phyloP scores from a whole-genome alignment of 768 basidiomycete species.

The Aureoboletus auriporus region DNA sequence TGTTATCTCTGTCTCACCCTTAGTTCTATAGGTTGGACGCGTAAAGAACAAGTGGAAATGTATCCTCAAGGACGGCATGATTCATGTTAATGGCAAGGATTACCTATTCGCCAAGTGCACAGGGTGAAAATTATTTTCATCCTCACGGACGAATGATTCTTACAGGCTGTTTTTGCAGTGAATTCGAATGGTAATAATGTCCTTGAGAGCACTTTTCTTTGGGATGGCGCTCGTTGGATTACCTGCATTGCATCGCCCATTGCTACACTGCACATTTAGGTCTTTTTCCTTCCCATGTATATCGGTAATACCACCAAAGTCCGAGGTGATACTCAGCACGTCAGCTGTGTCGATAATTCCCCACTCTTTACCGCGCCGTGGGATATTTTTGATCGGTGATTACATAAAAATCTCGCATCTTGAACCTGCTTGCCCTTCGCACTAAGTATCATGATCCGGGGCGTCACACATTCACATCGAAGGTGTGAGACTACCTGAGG shows the following conservation, averaged over 20 bases:
- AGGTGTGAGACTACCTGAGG: too few species aligned
- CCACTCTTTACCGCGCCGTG: background rate
- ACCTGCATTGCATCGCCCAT: slow-evolving; percentile 21
- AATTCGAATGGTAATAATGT: slow-evolving; percentile 42
- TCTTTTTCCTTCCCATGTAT: slow-evolving; percentile 20
- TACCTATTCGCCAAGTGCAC: slow-evolving; percentile 97
- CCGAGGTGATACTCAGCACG: background rate
- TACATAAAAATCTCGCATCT: slow-evolving; percentile 1
- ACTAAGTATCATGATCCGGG: too few species aligned
- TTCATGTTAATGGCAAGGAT: slow-evolving; percentile 94
- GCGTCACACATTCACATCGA: too few species aligned
- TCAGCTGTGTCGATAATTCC: background rate
- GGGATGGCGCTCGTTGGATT: slow-evolving; percentile 14
- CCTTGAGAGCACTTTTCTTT: background rate
- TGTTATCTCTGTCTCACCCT: slow-evolving; percentile 1
- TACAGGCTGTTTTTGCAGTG: slow-evolving; percentile 22
- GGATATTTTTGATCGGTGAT: slow-evolving; percentile 3
- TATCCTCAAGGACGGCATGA: slow-evolving; percentile 95
- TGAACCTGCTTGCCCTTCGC: too few species aligned
- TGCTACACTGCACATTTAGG: slow-evolving; percentile 21
- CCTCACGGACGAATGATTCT: background rate
- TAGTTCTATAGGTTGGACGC: slow-evolving; percentile 73
- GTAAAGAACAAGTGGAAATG: slow-evolving; percentile 99
- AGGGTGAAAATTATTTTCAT: slow-evolving; percentile 56
- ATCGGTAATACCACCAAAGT: slow-evolving; percentile 14